Percentiles rank a stretch among this genome's conserved stretches.
Evolutionary conservation across 345 rosid genomes (phyloP).

Genomic region (Salix exigua): DNA sequence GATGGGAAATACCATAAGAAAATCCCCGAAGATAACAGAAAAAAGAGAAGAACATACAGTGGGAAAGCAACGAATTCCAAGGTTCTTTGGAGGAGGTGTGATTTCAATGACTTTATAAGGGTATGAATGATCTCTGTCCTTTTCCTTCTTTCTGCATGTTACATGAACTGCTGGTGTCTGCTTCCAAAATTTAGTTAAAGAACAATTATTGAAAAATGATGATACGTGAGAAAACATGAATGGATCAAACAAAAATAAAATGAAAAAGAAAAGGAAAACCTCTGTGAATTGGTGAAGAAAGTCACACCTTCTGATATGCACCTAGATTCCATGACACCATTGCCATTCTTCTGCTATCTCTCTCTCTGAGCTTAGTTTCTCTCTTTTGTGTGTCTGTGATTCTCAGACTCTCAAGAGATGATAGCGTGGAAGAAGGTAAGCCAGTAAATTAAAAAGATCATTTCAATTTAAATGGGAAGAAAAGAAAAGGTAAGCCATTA

Average conservation of each 20-base stretch:
- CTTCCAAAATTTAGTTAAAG: not conserved
- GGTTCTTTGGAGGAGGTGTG: constrained; percentile 89
- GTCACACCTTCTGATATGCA: constrained; percentile 41
- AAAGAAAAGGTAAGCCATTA: not conserved
- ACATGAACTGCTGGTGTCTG: constrained; percentile 38
- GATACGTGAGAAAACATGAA: not conserved
- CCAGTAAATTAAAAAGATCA: constrained; percentile 14
- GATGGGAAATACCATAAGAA: not conserved
- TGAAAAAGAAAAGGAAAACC: not conserved
- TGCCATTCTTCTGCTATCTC: constrained; percentile 24
- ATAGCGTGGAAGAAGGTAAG: constrained; percentile 1
- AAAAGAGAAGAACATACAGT: constrained; percentile 38
- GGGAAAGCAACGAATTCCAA: constrained; percentile 85
- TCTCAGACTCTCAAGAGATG: too few relatives aligned
- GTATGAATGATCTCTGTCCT: constrained; percentile 49
- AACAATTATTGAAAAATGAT: not conserved
- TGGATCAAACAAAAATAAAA: not conserved
- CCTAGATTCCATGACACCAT: constrained; percentile 38
- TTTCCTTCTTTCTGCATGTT: constrained; percentile 68
- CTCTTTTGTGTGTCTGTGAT: not conserved
- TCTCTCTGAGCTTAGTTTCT: not conserved
- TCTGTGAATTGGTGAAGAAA: not conserved
- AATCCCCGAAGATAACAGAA: not conserved
- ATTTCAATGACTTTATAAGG: constrained; percentile 88
- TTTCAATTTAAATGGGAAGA: not conserved